Percentiles rank a stretch among this genome's conserved stretches.
Evolutionary conservation across 2,329 filamentous ascomycete genomes (phyloP).

Genomic region (Alternaria consortialis): DNA sequence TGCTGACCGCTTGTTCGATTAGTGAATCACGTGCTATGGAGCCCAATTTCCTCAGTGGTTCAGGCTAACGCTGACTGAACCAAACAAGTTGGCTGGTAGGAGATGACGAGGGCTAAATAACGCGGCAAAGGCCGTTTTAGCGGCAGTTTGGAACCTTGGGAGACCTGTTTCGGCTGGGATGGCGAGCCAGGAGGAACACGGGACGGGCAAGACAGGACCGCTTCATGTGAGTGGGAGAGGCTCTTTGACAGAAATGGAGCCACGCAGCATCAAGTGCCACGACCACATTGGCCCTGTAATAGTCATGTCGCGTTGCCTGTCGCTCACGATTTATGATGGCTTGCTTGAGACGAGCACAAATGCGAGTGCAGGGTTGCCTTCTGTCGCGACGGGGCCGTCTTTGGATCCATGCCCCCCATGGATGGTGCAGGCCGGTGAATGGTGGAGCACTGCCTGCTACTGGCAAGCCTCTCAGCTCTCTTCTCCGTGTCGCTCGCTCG

Average conservation of each 20-base stretch:
- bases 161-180: slow-evolving; percentile 2
- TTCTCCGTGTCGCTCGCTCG: slow-evolving; percentile 29
- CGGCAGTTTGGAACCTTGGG: slow-evolving; percentile 11
- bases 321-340: neutral
- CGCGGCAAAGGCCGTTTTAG: slow-evolving; percentile 15
- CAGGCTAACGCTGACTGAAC: neutral
- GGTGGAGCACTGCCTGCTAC: slow-evolving; percentile 24
- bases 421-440: slow-evolving; percentile 30
- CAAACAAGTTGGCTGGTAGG: neutral
- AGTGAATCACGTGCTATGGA: neutral
- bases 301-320: neutral
- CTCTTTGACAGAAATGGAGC: neutral
- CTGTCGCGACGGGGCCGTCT: slow-evolving; percentile 29
- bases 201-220: slow-evolving; percentile 1
- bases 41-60: slow-evolving; percentile 4
- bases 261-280: slow-evolving; percentile 7
- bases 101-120: slow-evolving; percentile 8
- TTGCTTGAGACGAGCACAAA: neutral
- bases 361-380: slow-evolving; percentile 29
- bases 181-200: slow-evolving; percentile 8
- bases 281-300: neutral
- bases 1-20: slow-evolving; percentile 5
- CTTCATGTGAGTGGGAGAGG: slow-evolving; percentile 3
- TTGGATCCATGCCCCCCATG: slow-evolving; percentile 17
- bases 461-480: slow-evolving; percentile 27